Base-by-base conservation (phyloP, 441 rosid species). In the Populus hybrid region DNA sequence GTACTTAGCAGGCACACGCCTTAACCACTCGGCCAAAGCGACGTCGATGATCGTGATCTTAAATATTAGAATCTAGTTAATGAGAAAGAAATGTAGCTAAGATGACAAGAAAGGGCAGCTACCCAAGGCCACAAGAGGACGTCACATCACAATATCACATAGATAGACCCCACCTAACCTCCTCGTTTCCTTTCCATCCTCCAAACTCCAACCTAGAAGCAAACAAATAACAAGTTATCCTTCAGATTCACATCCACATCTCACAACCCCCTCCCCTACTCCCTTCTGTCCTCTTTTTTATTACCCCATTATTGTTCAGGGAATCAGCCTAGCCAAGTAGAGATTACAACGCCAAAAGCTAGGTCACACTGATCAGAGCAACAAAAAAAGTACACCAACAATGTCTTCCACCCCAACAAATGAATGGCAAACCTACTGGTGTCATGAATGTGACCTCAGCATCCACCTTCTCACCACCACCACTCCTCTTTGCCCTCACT, bases 1-100 rank as follows among this genome's bases (percentile, higher is more conserved):
- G 93, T 90, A 87, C 97, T 92, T 92, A 89, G 93, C 94, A 92
- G 95, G 98, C 97, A 90, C 94, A 89, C 97, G 91, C 95, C 97
- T 93, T 91, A 91, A 93, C 98, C 96, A 89, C 96, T 92, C 94
- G 85, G 88, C 89, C 89, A 79, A 82, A 79, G 83, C 83, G 76
- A 46, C 57, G 57, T 46, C 57, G 0, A 1, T 4, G 20, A 4
- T 5, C 2, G 0, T 24, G 24, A 2, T 28, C 30, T 28, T 28
- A 28, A 28, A 28, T 28, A 28, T 28, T 28, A 28, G 3, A 28
- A 28, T 28, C 0, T 28, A 28, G 10, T 50, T 14, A 7, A 50
- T 5, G 18, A 6, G 3, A 18, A 14, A 64, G 67, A 24, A 64
- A 26, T 0, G 32, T 11, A 21, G 30, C 67, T 2, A 10, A 63